A percentile compares a stretch with the other conserved stretches of the same genome.
Conservation (phyloP, 305 asterid species). For the Rubia tinctorum region DNA sequence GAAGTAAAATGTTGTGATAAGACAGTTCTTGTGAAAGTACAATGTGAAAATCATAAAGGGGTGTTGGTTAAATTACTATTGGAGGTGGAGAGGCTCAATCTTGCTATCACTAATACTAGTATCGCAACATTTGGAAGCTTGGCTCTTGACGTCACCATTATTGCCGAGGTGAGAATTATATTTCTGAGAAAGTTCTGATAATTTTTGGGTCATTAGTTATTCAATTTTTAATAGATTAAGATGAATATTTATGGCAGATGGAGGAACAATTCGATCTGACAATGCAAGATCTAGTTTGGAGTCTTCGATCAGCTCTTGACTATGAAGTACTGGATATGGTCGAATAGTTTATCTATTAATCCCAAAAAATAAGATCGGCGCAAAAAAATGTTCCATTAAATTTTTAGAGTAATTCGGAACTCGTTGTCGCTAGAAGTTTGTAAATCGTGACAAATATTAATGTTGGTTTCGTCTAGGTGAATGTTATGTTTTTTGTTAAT, state of each 20-base stretch:
- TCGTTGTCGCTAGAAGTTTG: neutral
- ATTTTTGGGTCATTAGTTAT: neutral
- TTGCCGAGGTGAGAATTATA: conserved; percentile 15
- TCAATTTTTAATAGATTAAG: neutral
- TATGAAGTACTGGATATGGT: neutral
- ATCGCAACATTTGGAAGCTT: conserved; percentile 28
- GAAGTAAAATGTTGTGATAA: conserved; percentile 33
- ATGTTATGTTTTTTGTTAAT: no score
- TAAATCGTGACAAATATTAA: neutral
- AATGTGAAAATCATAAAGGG: conserved; percentile 32
- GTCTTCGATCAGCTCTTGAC: conserved; percentile 24
- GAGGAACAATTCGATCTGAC: conserved; percentile 33
- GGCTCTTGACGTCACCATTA: conserved; percentile 31
- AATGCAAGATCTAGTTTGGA: conserved; percentile 28
- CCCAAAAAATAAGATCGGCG: neutral
- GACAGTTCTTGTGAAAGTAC: conserved; percentile 33
- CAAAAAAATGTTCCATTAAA: neutral
- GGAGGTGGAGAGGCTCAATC: conserved; percentile 31
- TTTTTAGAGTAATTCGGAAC: neutral
- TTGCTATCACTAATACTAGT: conserved; percentile 24
- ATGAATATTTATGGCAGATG: conserved; percentile 20
- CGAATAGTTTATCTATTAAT: neutral
- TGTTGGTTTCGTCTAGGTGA: neutral
- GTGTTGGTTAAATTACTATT: conserved; percentile 27
- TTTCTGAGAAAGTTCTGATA: no score